Percentiles rank a stretch among this genome's conserved stretches.
These are phyloP conservation scores for Trichothecium roseum DNA, from an alignment of 2,329 filamentous ascomycete species.

Conservation along the genomic window DNA sequence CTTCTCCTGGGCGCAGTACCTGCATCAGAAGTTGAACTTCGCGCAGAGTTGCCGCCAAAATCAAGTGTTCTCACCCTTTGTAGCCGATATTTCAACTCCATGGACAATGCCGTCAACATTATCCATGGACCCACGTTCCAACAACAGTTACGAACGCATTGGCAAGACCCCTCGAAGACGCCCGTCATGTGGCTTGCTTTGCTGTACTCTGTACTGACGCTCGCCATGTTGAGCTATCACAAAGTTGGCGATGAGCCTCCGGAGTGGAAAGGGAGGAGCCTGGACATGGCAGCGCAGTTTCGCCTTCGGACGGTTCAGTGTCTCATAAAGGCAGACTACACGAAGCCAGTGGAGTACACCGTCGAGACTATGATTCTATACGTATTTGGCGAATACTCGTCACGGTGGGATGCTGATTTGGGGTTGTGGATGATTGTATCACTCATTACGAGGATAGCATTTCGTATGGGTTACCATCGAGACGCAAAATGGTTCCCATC, in stretches of 20 bases:
- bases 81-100: conserved; percentile 81
- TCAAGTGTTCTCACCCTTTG: conserved; percentile 77
- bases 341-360: conserved; percentile 61
- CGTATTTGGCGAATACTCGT: conserved; percentile 64
- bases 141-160: conserved; percentile 54
- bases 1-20: conserved; percentile 69
- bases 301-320: conserved; percentile 68
- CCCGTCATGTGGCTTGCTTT: conserved; percentile 70
- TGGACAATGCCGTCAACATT: conserved; percentile 60
- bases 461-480: conserved; percentile 69
- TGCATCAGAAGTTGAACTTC: conserved; percentile 64
- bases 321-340: conserved; percentile 66
- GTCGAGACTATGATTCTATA: conserved; percentile 73
- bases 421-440: conserved; percentile 51
- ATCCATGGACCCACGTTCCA: conserved; percentile 81
- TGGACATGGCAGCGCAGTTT: conserved; percentile 54
- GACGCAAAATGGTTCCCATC: conserved; percentile 65
- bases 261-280: conserved; percentile 59
- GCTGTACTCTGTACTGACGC: conserved; percentile 64
- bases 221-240: conserved; percentile 70
- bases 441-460: conserved; percentile 44
- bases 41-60: conserved; percentile 70
- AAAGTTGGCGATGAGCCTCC: conserved; percentile 71
- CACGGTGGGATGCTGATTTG: conserved; percentile 63
- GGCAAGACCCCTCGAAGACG: conserved; percentile 63